phyloP scores from a whole-genome alignment of 768 basidiomycete species.

The Cystoderma amianthinum region DNA sequence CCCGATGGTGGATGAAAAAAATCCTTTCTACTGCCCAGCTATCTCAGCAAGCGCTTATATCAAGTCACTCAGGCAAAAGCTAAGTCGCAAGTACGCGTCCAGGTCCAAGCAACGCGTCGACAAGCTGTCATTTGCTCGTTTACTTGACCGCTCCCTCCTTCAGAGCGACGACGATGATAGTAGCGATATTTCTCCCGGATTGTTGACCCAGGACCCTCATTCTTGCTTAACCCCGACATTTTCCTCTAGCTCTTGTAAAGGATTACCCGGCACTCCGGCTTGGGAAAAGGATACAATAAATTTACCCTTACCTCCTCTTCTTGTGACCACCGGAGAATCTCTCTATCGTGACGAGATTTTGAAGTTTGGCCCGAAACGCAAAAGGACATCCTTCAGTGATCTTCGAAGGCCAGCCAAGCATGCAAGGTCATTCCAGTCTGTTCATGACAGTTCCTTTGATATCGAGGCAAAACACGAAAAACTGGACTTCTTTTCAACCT shows the following conservation, averaged over 20 bases:
- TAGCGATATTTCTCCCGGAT: conserved; percentile 4
- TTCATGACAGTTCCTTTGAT: conserved; percentile 39
- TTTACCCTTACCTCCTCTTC: not conserved
- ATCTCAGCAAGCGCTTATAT: conserved; percentile 40
- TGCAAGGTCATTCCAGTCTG: conserved; percentile 32
- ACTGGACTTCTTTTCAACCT: conserved; percentile 9
- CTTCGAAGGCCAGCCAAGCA: conserved; percentile 34
- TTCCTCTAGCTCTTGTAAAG: not conserved
- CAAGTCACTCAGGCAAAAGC: conserved; percentile 27
- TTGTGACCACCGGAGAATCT: not conserved
- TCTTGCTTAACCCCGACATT: not conserved
- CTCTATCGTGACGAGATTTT: not conserved
- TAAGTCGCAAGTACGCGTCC: not conserved
- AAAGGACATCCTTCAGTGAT: conserved; percentile 32
- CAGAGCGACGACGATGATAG: conserved; percentile 9
- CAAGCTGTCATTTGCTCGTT: conserved; percentile 23
- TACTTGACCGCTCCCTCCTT: conserved; percentile 20
- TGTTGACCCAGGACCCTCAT: not conserved
- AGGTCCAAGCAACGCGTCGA: conserved; percentile 6
- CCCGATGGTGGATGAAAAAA: conserved; percentile 42
- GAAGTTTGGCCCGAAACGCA: conserved; percentile 13
- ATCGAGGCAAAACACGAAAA: conserved; percentile 28
- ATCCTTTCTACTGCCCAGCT: conserved; percentile 53
- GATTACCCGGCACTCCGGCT: not conserved
- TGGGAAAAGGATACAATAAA: not conserved